These are phyloP conservation scores for Fomitopsis pulvina DNA, from an alignment of 768 basidiomycete genomes.

Conservation along the genomic window DNA sequence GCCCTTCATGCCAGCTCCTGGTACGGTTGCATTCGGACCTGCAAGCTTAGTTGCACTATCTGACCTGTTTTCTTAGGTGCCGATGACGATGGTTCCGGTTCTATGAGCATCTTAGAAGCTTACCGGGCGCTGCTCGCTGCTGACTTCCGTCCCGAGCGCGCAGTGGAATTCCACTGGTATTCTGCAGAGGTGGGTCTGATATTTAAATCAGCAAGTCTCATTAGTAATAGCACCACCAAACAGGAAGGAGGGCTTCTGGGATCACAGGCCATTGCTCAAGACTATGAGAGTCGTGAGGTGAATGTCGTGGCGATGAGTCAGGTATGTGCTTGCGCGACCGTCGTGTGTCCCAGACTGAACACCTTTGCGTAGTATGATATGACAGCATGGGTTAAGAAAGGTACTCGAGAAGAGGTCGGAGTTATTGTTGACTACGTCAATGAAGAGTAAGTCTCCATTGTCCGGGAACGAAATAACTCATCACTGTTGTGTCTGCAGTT, in stretches of 20 bases:
- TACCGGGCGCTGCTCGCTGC: conserved; percentile 65
- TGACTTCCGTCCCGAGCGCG: conserved; percentile 57
- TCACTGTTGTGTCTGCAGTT: conserved; percentile 31
- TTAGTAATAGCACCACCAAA: not conserved
- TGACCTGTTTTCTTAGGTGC: conserved; percentile 42
- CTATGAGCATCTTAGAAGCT: conserved; percentile 73
- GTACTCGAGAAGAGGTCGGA: conserved; percentile 57
- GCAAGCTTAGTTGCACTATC: not conserved
- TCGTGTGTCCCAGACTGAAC: conserved; percentile 6
- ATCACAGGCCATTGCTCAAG: conserved; percentile 80
- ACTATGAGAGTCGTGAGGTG: conserved; percentile 55
- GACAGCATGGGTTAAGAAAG: conserved; percentile 89
- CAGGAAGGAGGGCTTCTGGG: conserved; percentile 84
- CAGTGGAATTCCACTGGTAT: conserved; percentile 83
- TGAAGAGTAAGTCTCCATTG: conserved; percentile 12
- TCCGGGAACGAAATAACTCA: not conserved
- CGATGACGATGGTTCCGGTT: conserved; percentile 57
- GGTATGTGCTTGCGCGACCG: conserved; percentile 30
- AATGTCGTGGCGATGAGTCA: conserved; percentile 83
- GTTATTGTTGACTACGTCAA: conserved; percentile 85
- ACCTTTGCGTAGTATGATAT: conserved; percentile 61
- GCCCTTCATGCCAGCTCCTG: conserved; percentile 74
- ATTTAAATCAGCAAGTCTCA: not conserved
- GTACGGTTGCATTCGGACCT: conserved; percentile 27
- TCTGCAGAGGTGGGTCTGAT: conserved; percentile 56